Base-by-base conservation (phyloP, 2,329 filamentous ascomycete species). In the Fonsecaea erecta region DNA sequence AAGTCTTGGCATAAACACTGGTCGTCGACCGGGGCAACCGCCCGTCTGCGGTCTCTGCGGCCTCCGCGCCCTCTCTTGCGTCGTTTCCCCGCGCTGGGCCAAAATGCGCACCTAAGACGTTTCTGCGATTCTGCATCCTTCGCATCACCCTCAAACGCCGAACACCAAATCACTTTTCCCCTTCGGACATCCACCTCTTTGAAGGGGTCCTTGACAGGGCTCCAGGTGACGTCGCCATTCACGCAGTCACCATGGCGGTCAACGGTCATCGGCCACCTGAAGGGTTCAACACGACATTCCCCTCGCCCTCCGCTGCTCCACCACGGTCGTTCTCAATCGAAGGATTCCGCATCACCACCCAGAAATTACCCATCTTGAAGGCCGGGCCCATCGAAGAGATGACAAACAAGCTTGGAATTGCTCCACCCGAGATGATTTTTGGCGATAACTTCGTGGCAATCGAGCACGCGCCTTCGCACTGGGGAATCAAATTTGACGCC, bases 391-490 rank as follows among this genome's bases (percentile, higher is more conserved):
- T 99, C 75, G 93, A 97, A 75, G 86, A 86, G 40, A 91, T 99
- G 87, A 88, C 89, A 46, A 83, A 84, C 63, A 87, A 86, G 68
- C 84, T 99, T 60, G 88, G 89, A 32, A 97, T 99, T 75, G 88
- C 94, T 18, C 87, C 94, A 46, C 95, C 95, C 8, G 95, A 99
- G 81, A 99, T 99, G 95, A 99, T 99, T 70, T 99, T 99, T 75
- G 95, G 95, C 67, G 93, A 99, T 82, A 99, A 99, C 77, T 82
- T 90, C 64, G 88, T 96, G 46, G 81, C 86, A 6, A 84, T 99
- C 66, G 83, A 88, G 60, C 92, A 98, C 79, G 68, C 80, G n/a
- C 83, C 85, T 21, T 88, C 85, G n/a, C 86, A 88, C 52, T 99
- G 93, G 92, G 82, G 82, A 52, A 82, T 98, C 68, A 80, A 84